phyloP scores from a whole-genome alignment of 495 filamentous ascomycete genomes.

The Neurospora sublineolata region DNA sequence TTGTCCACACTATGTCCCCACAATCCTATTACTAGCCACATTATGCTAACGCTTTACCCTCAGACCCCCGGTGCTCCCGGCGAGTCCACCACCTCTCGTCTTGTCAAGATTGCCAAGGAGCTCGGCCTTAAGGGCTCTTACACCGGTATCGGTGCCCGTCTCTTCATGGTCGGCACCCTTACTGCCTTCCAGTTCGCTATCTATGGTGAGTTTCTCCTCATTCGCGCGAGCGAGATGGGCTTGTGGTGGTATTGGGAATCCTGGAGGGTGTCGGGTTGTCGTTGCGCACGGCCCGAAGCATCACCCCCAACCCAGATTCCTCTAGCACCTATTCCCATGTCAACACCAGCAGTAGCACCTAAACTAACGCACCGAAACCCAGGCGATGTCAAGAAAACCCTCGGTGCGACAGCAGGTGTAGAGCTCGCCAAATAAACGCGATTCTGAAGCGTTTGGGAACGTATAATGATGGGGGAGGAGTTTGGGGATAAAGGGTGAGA shows the following conservation, averaged over 20 bases:
- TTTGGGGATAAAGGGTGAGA: background rate
- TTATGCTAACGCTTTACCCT: background rate
- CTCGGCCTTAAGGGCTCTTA: conserved; percentile 83
- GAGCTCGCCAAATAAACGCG: conserved; percentile 51
- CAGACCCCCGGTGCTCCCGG: conserved; percentile 83
- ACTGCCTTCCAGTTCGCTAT: conserved; percentile 96
- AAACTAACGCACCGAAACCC: background rate
- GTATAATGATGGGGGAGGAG: background rate
- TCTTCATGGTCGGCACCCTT: conserved; percentile 70
- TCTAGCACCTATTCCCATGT: background rate
- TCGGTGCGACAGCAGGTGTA: conserved; percentile 65
- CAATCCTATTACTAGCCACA: background rate
- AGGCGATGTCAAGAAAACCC: conserved; percentile 25
- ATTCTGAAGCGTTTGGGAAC: background rate
- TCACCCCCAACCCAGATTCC: background rate
- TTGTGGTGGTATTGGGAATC: background rate
- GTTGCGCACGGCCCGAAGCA: background rate
- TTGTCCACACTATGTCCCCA: background rate
- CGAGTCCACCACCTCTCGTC: conserved; percentile 80
- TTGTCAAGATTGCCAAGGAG: conserved; percentile 94
- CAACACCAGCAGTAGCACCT: background rate
- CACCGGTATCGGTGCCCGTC: conserved; percentile 83
- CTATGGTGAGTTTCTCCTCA: conserved; percentile 46
- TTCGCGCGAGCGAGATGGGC: background rate
- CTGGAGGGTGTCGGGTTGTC: background rate